Percentiles rank a stretch among this genome's conserved stretches.
phyloP scores from a whole-genome alignment of 1,139 yeast genomes.

The Debaryomyces coudertii region DNA sequence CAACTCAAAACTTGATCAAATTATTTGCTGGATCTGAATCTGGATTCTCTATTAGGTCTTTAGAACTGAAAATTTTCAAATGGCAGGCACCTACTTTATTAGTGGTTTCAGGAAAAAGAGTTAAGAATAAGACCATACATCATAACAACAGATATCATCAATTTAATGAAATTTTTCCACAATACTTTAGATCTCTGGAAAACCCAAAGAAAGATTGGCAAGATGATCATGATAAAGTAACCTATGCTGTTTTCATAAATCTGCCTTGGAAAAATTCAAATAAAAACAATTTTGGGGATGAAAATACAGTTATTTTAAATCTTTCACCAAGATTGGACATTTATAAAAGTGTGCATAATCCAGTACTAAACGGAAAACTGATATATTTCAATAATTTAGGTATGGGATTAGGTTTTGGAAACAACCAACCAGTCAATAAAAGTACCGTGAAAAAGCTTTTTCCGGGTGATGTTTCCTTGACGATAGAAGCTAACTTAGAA shows the following conservation, averaged over 20 bases:
- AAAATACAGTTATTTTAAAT: slow-evolving; percentile 57
- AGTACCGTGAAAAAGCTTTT: slow-evolving; percentile 38
- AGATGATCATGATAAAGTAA: slow-evolving; percentile 42
- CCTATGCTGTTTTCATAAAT: slow-evolving; percentile 63
- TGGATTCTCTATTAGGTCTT: slow-evolving; percentile 86
- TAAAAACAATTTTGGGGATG: slow-evolving; percentile 72
- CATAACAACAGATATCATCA: slow-evolving; percentile 52
- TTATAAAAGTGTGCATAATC: slow-evolving; percentile 43
- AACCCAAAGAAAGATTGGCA: slow-evolving; percentile 38
- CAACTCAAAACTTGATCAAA: slow-evolving; percentile 53
- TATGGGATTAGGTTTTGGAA: slow-evolving; percentile 83
- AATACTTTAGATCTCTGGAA: slow-evolving; percentile 39
- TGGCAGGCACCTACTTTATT: slow-evolving; percentile 89
- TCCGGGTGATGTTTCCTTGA: slow-evolving; percentile 76
- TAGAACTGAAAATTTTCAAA: slow-evolving; percentile 81
- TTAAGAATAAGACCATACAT: slow-evolving; percentile 41
- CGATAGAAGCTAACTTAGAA: slow-evolving; percentile 77
- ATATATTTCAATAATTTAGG: slow-evolving; percentile 70
- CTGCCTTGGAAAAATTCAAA: slow-evolving; percentile 81
- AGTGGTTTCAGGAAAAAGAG: slow-evolving; percentile 64
- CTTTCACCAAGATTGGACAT: slow-evolving; percentile 66
- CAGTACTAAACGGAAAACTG: slow-evolving; percentile 38
- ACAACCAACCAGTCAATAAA: slow-evolving; percentile 59
- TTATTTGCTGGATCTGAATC: slow-evolving; percentile 73
- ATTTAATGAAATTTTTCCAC: slow-evolving; percentile 58